phyloP scores from a whole-genome alignment of 164 flowering plant species.

The Nelumbo lutea region DNA sequence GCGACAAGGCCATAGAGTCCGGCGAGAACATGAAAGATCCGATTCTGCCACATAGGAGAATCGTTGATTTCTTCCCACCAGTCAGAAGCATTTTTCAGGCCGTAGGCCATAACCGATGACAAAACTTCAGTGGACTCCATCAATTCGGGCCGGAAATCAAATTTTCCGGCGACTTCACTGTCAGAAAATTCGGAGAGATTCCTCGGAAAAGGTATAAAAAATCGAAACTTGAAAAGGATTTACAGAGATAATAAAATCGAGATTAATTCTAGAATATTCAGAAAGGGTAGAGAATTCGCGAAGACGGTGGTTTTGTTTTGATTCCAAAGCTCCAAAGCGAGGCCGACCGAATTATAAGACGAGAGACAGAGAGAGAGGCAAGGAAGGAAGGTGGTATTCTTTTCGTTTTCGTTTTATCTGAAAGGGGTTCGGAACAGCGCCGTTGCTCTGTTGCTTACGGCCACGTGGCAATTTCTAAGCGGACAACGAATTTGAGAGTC shows the following conservation, averaged over 20 bases:
- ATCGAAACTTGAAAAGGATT: not conserved
- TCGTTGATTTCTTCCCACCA: slow-evolving; percentile 81
- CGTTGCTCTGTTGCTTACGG: too few species aligned
- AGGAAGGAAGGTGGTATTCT: too few species aligned
- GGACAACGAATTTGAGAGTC: too few species aligned
- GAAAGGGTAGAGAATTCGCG: not conserved
- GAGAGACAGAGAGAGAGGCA: too few species aligned
- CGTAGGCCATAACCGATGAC: slow-evolving; percentile 29
- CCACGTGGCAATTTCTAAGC: too few species aligned
- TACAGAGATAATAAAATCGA: too few species aligned
- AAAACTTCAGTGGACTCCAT: slow-evolving; percentile 15
- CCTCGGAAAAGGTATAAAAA: too few species aligned
- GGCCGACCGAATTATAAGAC: too few species aligned
- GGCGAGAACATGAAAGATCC: slow-evolving; percentile 66
- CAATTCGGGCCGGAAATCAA: slow-evolving; percentile 8
- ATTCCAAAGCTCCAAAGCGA: too few species aligned
- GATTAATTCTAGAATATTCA: not conserved
- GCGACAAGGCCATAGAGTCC: slow-evolving; percentile 72
- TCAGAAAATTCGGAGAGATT: not conserved
- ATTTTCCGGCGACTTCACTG: slow-evolving; percentile 10
- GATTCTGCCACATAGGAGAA: slow-evolving; percentile 72
- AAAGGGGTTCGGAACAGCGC: too few species aligned
- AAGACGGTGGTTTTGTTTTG: not conserved
- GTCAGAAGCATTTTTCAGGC: slow-evolving; percentile 34
- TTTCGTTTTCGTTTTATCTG: too few species aligned